Base-by-base conservation (phyloP, 805 yeast species). In the Wickerhamomyces tratensis region DNA sequence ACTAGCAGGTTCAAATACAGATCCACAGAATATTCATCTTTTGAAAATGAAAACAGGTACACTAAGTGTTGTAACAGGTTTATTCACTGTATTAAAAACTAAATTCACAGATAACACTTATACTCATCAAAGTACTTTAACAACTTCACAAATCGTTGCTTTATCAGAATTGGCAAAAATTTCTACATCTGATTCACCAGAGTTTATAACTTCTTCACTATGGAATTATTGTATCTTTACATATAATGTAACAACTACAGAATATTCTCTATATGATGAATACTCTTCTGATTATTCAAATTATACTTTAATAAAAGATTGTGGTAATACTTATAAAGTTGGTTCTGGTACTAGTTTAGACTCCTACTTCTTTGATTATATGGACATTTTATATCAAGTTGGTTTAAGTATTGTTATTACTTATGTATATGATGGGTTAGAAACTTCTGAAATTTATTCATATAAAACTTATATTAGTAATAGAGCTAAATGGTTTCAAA, bases 131-230 rank as follows among this genome's bases (percentile, higher is more conserved):
- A 31, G 34, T 13, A 63, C 61, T 4, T 53, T 74, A 25, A 72
- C 81, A 2, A 70, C 76, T 38, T 69, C 79, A 2, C 76, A 74
- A 43, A 64, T 77, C 27, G 45, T 59, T 11, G 51, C 75, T 6
- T 54, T 77, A 34, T 61, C 73, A 1, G 56, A 61, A 12, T 77
- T 74, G 49, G 69, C 77, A 5, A 61, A 65, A 44, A 54, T 54
- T 5, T 71, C 73, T 47, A 77, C 76, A 12, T 58, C 60, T 6
- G 46, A 51, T 29, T 72, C 77, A 1, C 80, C 82, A 1, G 78
- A 76, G 50, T 68, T 60, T 44, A 63, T 74, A 6, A 47, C 62
- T 10, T 61, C 69, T 0, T 59, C 68, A 7, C 40, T 72, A 5
- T 62, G 68, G 64, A 54, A 59, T 40, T 72, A 72, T 67, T 74